A percentile compares a stretch with the other conserved stretches of the same genome.
phyloP scores from a whole-genome alignment of 2,329 filamentous ascomycete genomes.

The Trichoderma koningiopsis region DNA sequence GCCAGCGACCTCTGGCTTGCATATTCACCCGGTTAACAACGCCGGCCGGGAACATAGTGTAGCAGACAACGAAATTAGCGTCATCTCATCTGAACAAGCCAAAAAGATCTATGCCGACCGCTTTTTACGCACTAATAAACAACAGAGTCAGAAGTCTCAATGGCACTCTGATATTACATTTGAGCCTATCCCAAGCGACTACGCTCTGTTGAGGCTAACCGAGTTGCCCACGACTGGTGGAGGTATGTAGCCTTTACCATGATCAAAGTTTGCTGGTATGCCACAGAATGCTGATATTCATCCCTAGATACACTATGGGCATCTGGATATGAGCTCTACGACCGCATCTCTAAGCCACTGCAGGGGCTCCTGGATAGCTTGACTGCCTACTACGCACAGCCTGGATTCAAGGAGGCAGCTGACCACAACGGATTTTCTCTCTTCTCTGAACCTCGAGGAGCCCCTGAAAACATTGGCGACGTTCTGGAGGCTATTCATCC shows the following conservation, averaged over 20 bases:
- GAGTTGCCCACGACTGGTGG: conserved; percentile 59
- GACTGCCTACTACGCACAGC: conserved; percentile 51
- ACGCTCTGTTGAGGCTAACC: conserved; percentile 60
- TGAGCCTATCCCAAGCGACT: conserved; percentile 54
- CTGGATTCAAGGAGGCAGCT: conserved; percentile 54
- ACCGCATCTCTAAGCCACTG: conserved; percentile 53
- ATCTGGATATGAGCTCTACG: conserved; percentile 62
- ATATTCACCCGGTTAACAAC: conserved; percentile 58
- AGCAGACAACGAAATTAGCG: conserved; percentile 46
- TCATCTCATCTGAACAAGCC: conserved; percentile 47
- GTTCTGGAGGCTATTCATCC: conserved; percentile 55
- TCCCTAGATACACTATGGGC: conserved; percentile 54
- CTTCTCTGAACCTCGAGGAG: conserved; percentile 50
- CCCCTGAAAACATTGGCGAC: conserved; percentile 58
- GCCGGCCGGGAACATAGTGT: conserved; percentile 50
- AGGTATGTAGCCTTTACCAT: conserved; percentile 35
- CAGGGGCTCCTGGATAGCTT: conserved; percentile 50
- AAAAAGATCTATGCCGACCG: conserved; percentile 52
- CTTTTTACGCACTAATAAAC: conserved; percentile 40
- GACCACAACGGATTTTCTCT: conserved; percentile 49
- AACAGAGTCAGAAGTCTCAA: conserved; percentile 30
- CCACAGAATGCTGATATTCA: neutral
- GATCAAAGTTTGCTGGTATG: neutral
- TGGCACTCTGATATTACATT: conserved; percentile 56
- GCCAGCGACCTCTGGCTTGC: conserved; percentile 52